Evolutionary conservation across 345 rosid genomes (phyloP), one percentile per base, ranked within the genome.

Genomic region (Eucalyptus rudis): DNA sequence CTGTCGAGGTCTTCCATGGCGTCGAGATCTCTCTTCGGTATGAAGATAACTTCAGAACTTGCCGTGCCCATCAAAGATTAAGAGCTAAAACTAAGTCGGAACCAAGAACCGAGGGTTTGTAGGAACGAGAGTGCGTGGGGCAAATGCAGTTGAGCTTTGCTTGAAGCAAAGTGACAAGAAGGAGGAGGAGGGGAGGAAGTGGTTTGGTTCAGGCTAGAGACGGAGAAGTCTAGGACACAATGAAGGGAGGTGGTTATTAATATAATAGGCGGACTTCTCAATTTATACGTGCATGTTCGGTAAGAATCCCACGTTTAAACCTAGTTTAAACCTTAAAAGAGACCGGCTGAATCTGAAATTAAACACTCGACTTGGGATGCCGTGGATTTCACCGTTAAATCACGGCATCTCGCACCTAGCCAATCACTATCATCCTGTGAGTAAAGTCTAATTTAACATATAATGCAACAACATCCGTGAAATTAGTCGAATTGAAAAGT

Each of bases 1-100:
- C 91, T 91, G 62, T 92, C 89, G 51, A 89, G 83, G 58, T 49
- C 84, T 88, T 94, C 95, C 94, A 93, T 91, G 91, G 94, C 44
- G 86, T 49, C 80, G 87, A 90, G 88, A 92, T 94, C 94, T 90
- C 92, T 93, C 86, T 90, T 93, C 24, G 27, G 47, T 13, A 20
- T 43, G 47, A 76, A 13, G 47, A 40, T 40, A 40, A 6, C 84
- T 40, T 76, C 84, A 43, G 84, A 76, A 22, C 84, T 76, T 7
- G 84, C 43, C 47, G 84, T 76, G 13, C 84, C 84, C 84, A 76
- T 76, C 29, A 40, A 76, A 76, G 84, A 76, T 76, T 11, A 36
- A 1, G 84, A 40, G 84, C 47, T 12, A 40, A 11, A 76, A 20
- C 84, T 40, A 24, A 76, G 24, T 76, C 29, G 84, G 24, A 76